phyloP scores from a whole-genome alignment of 1,284 basidiomycete genomes.

The Sporisorium iseilematis-ciliati region DNA sequence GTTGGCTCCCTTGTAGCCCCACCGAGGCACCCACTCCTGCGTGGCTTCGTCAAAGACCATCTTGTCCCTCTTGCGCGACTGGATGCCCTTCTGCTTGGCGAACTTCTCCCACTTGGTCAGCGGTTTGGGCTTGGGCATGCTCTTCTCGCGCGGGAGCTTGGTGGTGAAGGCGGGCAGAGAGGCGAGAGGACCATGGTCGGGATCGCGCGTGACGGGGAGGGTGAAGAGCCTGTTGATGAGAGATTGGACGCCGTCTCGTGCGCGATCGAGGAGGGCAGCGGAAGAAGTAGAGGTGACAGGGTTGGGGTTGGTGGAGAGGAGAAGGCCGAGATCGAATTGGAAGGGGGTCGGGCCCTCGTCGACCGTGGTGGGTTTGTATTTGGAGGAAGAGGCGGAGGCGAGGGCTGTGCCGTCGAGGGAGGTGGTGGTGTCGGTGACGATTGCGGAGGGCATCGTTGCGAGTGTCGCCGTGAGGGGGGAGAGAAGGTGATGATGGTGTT shows the following conservation, averaged over 20 bases:
- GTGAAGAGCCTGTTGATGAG: constrained; percentile 84
- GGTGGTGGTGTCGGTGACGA: constrained; percentile 31
- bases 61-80: constrained; percentile 79
- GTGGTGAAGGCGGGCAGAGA: constrained; percentile 78
- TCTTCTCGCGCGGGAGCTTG: constrained; percentile 88
- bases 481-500: not conserved
- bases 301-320: constrained; percentile 88
- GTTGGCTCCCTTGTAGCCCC: constrained; percentile 86
- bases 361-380: constrained; percentile 52
- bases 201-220: constrained; percentile 79
- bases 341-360: constrained; percentile 81
- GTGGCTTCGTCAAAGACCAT: constrained; percentile 93
- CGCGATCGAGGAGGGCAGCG: constrained; percentile 81
- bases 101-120: constrained; percentile 97
- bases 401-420: constrained; percentile 45
- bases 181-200: constrained; percentile 86
- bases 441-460: constrained; percentile 29
- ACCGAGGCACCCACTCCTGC: constrained; percentile 91
- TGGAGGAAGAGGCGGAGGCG: constrained; percentile 41
- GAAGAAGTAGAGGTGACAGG: constrained; percentile 84
- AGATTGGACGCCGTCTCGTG: constrained; percentile 86
- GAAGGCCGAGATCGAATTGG: constrained; percentile 83
- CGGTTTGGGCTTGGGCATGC: constrained; percentile 90
- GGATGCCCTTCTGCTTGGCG: constrained; percentile 93
- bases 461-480: no score